phyloP scores from a whole-genome alignment of 768 basidiomycete species.

The Candolleomyces efflorescens region DNA sequence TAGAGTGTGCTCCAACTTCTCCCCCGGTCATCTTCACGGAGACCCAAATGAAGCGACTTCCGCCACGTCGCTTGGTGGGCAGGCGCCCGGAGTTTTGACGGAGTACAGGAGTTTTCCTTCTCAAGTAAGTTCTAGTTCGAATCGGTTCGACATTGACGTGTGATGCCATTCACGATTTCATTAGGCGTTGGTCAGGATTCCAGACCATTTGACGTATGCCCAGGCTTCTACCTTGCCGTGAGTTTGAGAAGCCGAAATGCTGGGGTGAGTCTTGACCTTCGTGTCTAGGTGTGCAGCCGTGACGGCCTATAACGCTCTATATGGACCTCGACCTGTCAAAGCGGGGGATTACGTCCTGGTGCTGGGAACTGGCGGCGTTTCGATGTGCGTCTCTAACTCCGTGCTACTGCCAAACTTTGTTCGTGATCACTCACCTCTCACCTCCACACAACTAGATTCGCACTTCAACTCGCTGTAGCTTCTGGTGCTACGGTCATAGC shows the following conservation, averaged over 20 bases:
- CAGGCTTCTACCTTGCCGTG: conserved; percentile 65
- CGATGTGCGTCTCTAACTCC: conserved; percentile 34
- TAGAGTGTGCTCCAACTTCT: conserved; percentile 52
- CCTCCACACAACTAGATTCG: conserved; percentile 34
- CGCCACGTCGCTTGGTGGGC: conserved; percentile 39
- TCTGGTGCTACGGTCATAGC: conserved; percentile 61
- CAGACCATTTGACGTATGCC: conserved; percentile 56
- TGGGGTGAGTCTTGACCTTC: not conserved
- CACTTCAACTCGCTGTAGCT: conserved; percentile 55
- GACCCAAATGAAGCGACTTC: conserved; percentile 28
- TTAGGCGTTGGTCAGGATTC: conserved; percentile 47
- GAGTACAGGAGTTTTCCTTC: conserved; percentile 44
- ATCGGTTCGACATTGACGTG: not conserved
- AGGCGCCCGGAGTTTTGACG: conserved; percentile 47
- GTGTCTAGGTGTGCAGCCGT: conserved; percentile 49
- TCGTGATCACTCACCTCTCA: not conserved
- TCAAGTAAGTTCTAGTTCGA: not conserved
- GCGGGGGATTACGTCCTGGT: conserved; percentile 59
- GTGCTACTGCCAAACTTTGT: not conserved
- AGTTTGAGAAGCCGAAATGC: conserved; percentile 11
- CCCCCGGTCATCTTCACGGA: conserved; percentile 44
- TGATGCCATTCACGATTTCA: not conserved
- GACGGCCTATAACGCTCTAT: conserved; percentile 60
- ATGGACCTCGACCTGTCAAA: conserved; percentile 44
- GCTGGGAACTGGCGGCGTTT: conserved; percentile 54